Base-by-base conservation (phyloP, 768 basidiomycete genomes). In the Lactarius deliciosus region DNA sequence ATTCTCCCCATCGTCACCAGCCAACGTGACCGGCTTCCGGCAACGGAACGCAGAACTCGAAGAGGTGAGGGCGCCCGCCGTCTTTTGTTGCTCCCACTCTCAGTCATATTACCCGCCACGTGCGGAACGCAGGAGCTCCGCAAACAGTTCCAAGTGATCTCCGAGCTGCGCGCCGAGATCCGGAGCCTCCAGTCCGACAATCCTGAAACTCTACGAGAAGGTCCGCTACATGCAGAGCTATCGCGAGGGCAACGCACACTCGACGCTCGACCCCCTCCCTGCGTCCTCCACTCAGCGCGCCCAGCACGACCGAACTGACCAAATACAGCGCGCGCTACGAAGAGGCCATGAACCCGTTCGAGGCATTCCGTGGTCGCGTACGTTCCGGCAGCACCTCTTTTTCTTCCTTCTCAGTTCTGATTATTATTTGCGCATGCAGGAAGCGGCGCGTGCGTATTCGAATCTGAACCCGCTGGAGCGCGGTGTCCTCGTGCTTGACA, bases 161-260 rank as follows among this genome's bases (percentile, higher is more conserved):
- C 94, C 0, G 96, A 97, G 73, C 81, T 98, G n/a, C 89, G 96
- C 20, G 79, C 87, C 30, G 97, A 98, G 77, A 88, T 95, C 78
- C 94, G 96, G 76, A 86, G 85, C 63, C 82, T 99, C 45, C 96
- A 98, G 77, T 83, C 88, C 1, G 97, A 98, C 77, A 99, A 98
- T n/a, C 75, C 85, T 99, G 55, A 98, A 99, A 76, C 80, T 98
- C 66, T 98, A 98, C 77, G 97, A 98, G 78, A 99, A 98, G 80
- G 96, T 98, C 60, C 88, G 96, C 68, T 98, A 98, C 75, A 97
- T 98, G 89, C 96, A 98, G 76, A 93, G 90, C 68, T 99, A 98
- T 73, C 85, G 92, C 20, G 92, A 94, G 73, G 90, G 92, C 43
- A 79, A 92, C 43, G 79, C 83, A 36, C 76, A 69, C 43, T 85